These are phyloP conservation scores for Daedaleopsis nitida DNA, from an alignment of 768 basidiomycete genomes.

Conservation along the genomic window DNA sequence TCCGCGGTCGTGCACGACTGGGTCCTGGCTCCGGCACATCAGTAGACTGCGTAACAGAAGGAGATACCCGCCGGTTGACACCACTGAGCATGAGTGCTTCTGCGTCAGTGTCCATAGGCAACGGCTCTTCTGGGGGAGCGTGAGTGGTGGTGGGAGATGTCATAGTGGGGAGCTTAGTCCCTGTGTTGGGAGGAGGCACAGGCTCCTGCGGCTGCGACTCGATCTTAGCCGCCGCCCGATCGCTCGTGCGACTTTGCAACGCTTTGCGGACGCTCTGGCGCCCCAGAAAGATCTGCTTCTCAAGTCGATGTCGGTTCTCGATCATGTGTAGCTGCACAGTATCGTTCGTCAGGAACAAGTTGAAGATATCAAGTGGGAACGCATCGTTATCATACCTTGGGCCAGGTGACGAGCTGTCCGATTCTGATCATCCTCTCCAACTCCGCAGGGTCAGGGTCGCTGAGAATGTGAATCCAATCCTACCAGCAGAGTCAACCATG, in stretches of 20 bases:
- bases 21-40: background rate
- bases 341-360: too few relatives aligned
- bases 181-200: slow-evolving; percentile 29
- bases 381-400: slow-evolving; percentile 60
- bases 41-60: background rate
- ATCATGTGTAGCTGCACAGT: slow-evolving; percentile 82
- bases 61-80: background rate
- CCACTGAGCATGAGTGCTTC: slow-evolving; percentile 67
- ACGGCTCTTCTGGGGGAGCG: slow-evolving; percentile 49
- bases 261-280: slow-evolving; percentile 68
- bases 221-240: slow-evolving; percentile 24
- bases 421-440: slow-evolving; percentile 85
- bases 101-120: slow-evolving; percentile 79
- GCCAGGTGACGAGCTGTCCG: slow-evolving; percentile 94
- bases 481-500: slow-evolving; percentile 28
- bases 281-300: slow-evolving; percentile 80
- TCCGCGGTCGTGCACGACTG: background rate
- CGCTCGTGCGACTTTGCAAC: slow-evolving; percentile 37
- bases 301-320: slow-evolving; percentile 83
- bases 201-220: slow-evolving; percentile 27
- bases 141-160: slow-evolving; percentile 1
- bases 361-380: background rate
- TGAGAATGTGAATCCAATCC: slow-evolving; percentile 86
- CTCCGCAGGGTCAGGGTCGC: slow-evolving; percentile 80
- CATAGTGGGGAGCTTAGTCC: slow-evolving; percentile 22